These are phyloP conservation scores for Xylaria cubensis DNA, from an alignment of 495 filamentous ascomycete genomes.

Conservation along the genomic window DNA sequence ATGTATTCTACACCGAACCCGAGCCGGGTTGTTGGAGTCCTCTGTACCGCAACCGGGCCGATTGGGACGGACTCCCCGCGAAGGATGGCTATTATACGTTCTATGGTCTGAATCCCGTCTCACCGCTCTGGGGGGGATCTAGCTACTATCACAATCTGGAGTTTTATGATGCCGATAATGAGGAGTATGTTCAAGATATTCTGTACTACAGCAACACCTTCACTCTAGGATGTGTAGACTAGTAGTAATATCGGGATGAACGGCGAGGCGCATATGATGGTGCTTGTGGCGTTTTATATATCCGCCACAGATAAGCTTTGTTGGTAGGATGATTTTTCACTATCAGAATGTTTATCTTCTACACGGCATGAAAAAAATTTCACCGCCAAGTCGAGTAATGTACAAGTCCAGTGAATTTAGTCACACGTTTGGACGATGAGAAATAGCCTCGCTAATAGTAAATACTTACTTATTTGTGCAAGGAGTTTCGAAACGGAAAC, in stretches of 20 bases:
- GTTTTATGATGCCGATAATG: neutral
- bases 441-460: neutral
- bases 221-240: neutral
- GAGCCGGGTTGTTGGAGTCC: neutral
- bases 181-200: neutral
- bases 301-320: neutral
- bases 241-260: neutral
- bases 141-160: neutral
- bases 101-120: neutral
- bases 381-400: neutral
- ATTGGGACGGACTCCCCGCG: conserved; percentile 7
- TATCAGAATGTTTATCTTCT: neutral
- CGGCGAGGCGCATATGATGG: neutral
- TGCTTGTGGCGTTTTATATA: neutral
- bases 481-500: neutral
- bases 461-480: neutral
- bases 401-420: neutral
- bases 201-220: neutral
- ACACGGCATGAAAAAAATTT: neutral
- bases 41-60: neutral
- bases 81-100: conserved; percentile 7
- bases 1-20: neutral
- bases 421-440: neutral
- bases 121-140: neutral
- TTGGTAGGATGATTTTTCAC: neutral